Evolutionary conservation across 768 basidiomycete genomes (phyloP).

Genomic region (Suillus weaverae): DNA sequence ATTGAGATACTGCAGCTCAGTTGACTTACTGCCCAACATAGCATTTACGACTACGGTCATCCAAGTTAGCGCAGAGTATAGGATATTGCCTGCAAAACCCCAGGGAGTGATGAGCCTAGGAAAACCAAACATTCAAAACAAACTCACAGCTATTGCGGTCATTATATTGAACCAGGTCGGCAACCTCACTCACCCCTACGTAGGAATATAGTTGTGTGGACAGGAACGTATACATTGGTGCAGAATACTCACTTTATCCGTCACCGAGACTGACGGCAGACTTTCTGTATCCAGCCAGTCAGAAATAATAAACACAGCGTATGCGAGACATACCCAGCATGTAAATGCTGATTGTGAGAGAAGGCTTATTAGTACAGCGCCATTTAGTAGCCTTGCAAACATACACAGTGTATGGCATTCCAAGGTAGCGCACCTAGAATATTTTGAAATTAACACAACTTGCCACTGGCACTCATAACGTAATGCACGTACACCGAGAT

Average conservation of each 20-base stretch:
- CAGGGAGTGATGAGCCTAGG: neutral
- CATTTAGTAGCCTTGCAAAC: neutral
- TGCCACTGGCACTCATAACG: neutral
- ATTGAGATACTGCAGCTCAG: neutral
- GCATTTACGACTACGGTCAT: neutral
- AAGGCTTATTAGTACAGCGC: neutral
- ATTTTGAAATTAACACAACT: neutral
- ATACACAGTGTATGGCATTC: neutral
- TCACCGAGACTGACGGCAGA: neutral
- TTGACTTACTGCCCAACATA: neutral
- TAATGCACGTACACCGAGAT: neutral
- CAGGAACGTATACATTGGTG: neutral
- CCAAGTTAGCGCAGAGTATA: neutral
- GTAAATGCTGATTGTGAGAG: neutral
- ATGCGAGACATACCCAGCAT: neutral
- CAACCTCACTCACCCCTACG: neutral
- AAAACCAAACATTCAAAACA: neutral
- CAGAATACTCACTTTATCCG: neutral
- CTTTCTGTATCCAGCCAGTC: neutral
- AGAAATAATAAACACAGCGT: neutral
- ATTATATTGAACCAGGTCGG: neutral
- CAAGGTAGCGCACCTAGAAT: neutral
- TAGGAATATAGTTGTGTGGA: neutral
- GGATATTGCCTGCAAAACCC: neutral
- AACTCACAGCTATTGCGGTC: neutral